Evolutionary conservation across 768 basidiomycete genomes (phyloP).

Genomic region (Suillus decipiens): DNA sequence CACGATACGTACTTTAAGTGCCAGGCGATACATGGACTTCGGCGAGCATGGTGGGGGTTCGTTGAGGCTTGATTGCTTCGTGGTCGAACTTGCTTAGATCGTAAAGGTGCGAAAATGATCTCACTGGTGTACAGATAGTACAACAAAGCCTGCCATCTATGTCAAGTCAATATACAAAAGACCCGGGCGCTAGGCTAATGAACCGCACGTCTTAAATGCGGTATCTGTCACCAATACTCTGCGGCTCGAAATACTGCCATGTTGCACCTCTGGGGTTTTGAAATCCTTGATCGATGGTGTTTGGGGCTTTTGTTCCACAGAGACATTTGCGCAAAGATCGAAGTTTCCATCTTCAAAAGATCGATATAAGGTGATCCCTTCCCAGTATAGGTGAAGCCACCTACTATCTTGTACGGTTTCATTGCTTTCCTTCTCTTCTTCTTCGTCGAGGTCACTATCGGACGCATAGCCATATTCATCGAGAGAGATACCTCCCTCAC

Average conservation of each 20-base stretch:
- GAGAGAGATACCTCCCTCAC: constrained; percentile 2
- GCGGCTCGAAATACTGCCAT: too few relatives aligned
- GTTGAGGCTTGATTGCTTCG: too few relatives aligned
- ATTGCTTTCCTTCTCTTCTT: constrained; percentile 13
- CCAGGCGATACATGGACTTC: constrained; percentile 42
- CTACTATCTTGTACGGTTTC: neutral
- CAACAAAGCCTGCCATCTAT: constrained; percentile 35
- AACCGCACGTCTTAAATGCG: constrained; percentile 14
- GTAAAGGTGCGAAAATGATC: constrained; percentile 30
- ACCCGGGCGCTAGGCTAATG: neutral
- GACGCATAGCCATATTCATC: constrained; percentile 24
- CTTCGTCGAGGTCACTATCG: constrained; percentile 28
- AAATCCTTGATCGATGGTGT: neutral
- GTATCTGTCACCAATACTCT: constrained; percentile 14
- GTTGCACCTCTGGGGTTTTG: too few relatives aligned
- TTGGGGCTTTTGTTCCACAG: neutral
- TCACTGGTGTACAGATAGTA: constrained; percentile 38
- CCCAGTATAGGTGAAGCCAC: neutral
- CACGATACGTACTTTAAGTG: constrained; percentile 28
- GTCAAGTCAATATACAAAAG: neutral
- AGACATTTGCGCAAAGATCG: neutral
- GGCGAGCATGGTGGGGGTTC: constrained; percentile 30
- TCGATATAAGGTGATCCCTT: too few relatives aligned
- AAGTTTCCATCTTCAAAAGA: neutral
- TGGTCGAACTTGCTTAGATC: too few relatives aligned